phyloP scores from a whole-genome alignment of 2,329 filamentous ascomycete species.

The Epichloe amarillans region DNA sequence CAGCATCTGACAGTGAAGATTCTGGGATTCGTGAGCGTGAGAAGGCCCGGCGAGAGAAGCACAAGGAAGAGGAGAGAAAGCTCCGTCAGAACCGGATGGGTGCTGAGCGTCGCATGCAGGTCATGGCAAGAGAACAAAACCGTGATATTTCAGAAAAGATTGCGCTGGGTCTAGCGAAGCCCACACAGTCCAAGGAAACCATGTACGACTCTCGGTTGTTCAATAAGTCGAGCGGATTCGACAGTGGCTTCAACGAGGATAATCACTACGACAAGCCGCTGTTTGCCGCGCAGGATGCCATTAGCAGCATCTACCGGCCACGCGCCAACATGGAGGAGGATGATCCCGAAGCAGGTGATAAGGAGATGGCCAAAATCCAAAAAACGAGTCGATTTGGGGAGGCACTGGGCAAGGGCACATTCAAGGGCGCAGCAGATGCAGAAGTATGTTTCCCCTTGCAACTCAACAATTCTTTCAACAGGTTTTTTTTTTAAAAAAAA shows the following conservation, averaged over 20 bases:
- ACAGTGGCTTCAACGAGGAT: conserved; percentile 90
- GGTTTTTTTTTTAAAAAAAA: not conserved
- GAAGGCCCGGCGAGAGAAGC: conserved; percentile 61
- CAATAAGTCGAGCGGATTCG: conserved; percentile 85
- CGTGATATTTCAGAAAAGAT: conserved; percentile 97
- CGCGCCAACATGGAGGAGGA: conserved; percentile 62
- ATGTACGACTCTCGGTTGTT: conserved; percentile 98
- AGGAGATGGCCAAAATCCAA: conserved; percentile 77
- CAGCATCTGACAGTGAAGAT: conserved; percentile 44
- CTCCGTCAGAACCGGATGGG: conserved; percentile 92
- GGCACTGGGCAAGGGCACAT: conserved; percentile 76
- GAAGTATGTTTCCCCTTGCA: conserved; percentile 42
- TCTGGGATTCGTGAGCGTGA: conserved; percentile 64
- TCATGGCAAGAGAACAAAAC: conserved; percentile 89
- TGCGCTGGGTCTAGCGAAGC: conserved; percentile 85
- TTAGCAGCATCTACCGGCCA: conserved; percentile 86
- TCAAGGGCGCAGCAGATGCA: conserved; percentile 72
- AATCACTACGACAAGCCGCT: conserved; percentile 95
- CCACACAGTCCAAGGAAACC: conserved; percentile 77
- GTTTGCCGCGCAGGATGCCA: conserved; percentile 89
- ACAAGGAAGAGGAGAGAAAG: conserved; percentile 76
- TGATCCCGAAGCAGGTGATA: conserved; percentile 66
- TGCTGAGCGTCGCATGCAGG: conserved; percentile 76
- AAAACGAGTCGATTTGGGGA: conserved; percentile 76
- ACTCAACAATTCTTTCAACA: not conserved